phyloP scores from a whole-genome alignment of 2,329 filamentous ascomycete genomes.

The Epichloe scottii region DNA sequence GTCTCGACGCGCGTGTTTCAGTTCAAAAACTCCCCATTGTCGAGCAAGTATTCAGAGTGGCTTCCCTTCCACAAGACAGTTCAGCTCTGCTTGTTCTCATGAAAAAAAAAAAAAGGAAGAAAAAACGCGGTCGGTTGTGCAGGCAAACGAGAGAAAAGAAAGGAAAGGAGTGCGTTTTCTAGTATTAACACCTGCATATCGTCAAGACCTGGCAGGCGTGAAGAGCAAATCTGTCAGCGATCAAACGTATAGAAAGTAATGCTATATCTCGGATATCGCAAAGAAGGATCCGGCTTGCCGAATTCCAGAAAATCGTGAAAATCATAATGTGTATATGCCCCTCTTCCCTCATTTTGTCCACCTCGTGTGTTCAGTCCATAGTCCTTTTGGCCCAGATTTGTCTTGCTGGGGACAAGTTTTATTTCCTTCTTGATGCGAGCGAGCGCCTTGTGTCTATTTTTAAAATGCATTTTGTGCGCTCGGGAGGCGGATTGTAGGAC shows the following conservation, averaged over 20 bases:
- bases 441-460: background rate
- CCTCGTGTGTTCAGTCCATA: too few species aligned
- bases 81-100: background rate
- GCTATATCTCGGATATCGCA: background rate
- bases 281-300: background rate
- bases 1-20: too few species aligned
- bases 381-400: too few species aligned
- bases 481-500: conserved; percentile 6
- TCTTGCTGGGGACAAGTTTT: background rate
- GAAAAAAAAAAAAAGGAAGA: background rate
- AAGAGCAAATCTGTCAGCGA: background rate
- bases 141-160: background rate
- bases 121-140: background rate
- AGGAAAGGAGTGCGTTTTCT: background rate
- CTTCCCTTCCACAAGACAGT: background rate
- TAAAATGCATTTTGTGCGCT: conserved; percentile 6
- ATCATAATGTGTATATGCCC: conserved; percentile 1
- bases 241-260: background rate
- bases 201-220: background rate
- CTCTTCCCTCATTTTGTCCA: too few species aligned
- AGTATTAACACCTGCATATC: background rate
- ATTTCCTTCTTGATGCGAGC: too few species aligned
- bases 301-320: conserved; percentile 1
- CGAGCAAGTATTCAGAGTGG: background rate
- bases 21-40: too few species aligned